Base-by-base conservation (phyloP, 2,329 filamentous ascomycete species). In the Phialocephala sp. region DNA sequence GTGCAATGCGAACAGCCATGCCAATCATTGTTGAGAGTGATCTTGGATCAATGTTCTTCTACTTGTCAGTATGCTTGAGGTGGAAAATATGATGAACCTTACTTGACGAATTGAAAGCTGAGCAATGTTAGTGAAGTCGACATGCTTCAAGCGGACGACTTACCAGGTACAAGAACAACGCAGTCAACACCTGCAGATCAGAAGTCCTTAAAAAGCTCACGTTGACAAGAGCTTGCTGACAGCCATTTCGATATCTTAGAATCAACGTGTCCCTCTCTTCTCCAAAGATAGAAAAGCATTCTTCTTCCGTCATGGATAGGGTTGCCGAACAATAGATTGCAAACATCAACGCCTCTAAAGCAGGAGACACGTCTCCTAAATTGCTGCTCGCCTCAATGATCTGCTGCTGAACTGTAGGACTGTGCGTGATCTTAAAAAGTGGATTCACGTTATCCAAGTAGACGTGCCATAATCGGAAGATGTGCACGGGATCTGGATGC, bases 361-460 rank as follows among this genome's bases (percentile, higher is more conserved):
- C 27, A 65, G 69, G 57, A 61, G 64, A 80, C 1, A 92, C 80
- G 27, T 81, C 85, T 41, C 85, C 81, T n/a, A 87, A 79, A 59
- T 87, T 84, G 43, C 82, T 82, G 35, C 85, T 81, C 1, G 87
- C 82, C 14, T 85, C 81, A 6, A 86, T 80, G 37, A 92, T 81
- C 0, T 85, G 79, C 20, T 81, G 81, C 66, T 87, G 85, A 72
- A 87, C 83, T 2, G 87, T 87, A 0, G 90, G 90, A 0, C 90
- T 80, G 72, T 93, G 90, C 9, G 92, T 75, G 4, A 92, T 80
- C 73, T 92, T 92, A 72, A 91, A 80, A 4, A 92, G 76, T 0
- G 89, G 88, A 70, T 92, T 89, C 15, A 92, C 89, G 57, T 90
- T 91, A 68, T 91, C 87, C 68, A 87, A 85, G 76, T 87, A 92